Evolutionary conservation across 345 rosid species (phyloP).

Genomic region (Aethionema arabicum): DNA sequence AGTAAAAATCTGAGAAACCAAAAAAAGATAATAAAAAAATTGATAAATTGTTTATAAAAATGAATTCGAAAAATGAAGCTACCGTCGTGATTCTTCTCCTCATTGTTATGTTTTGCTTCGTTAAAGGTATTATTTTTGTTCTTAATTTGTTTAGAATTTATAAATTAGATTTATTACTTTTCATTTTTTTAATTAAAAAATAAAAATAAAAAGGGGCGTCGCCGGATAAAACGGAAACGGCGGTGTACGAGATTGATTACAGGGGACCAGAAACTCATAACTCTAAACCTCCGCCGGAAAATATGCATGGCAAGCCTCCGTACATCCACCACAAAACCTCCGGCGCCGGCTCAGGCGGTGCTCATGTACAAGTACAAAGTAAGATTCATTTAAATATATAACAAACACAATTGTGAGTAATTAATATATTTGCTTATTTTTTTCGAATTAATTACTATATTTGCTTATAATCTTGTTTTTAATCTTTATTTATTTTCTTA

Average conservation of each 20-base stretch:
- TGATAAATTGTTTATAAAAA: constrained; percentile 1
- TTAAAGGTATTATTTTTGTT: constrained; percentile 21
- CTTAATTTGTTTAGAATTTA: background rate
- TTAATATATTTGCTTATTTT: too few species aligned
- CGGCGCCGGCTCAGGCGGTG: constrained; percentile 26
- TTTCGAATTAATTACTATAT: too few species aligned
- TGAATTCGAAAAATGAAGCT: constrained; percentile 20
- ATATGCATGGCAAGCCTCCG: constrained; percentile 35
- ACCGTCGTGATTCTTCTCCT: constrained; percentile 29
- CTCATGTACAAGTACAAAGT: constrained; percentile 33
- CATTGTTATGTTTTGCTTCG: constrained; percentile 22
- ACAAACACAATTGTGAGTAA: too few species aligned
- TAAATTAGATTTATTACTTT: background rate
- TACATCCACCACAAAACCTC: constrained; percentile 39
- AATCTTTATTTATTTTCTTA: too few species aligned
- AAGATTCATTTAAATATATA: constrained; percentile 15
- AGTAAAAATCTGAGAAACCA: constrained; percentile 14
- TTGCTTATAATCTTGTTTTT: too few species aligned
- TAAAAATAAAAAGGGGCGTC: constrained; percentile 12
- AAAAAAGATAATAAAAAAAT: constrained; percentile 12
- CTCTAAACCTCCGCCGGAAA: constrained; percentile 39
- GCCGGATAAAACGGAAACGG: constrained; percentile 17
- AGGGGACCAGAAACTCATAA: constrained; percentile 44
- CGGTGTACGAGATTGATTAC: constrained; percentile 38
- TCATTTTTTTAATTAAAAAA: constrained; percentile 4